These are phyloP conservation scores for Collybia sordida DNA, from an alignment of 768 basidiomycete species.

Conservation along the genomic window DNA sequence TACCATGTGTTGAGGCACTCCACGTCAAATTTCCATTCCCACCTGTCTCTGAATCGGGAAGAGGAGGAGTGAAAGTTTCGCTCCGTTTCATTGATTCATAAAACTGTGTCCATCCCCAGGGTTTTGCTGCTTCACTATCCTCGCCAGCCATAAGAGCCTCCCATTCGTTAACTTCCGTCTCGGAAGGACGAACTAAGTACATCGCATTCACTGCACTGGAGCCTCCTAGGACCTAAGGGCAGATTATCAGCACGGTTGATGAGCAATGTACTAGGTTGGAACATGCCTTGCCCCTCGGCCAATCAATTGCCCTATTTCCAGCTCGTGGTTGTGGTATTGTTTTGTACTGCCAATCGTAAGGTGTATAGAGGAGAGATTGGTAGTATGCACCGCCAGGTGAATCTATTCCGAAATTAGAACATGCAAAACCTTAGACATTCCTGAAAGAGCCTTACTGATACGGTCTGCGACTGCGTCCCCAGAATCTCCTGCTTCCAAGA, in stretches of 20 bases:
- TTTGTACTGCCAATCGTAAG: slow-evolving; percentile 57
- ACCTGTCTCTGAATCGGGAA: slow-evolving; percentile 27
- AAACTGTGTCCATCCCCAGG: slow-evolving; percentile 45
- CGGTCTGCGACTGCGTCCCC: slow-evolving; percentile 20
- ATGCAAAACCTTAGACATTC: background rate
- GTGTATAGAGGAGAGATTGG: slow-evolving; percentile 41
- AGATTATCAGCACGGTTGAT: background rate
- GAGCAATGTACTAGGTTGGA: background rate
- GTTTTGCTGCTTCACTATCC: slow-evolving; percentile 20
- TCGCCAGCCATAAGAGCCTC: slow-evolving; percentile 30
- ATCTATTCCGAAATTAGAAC: slow-evolving; percentile 29
- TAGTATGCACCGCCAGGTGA: slow-evolving; percentile 53
- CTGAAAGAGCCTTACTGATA: slow-evolving; percentile 22
- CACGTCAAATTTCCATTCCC: slow-evolving; percentile 37
- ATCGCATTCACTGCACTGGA: slow-evolving; percentile 70
- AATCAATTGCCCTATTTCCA: slow-evolving; percentile 40
- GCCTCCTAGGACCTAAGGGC: slow-evolving; percentile 57
- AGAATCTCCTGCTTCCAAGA: slow-evolving; percentile 36
- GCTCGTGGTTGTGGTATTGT: slow-evolving; percentile 47
- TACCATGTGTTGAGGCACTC: slow-evolving; percentile 42
- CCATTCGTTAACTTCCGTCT: slow-evolving; percentile 45
- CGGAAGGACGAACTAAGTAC: slow-evolving; percentile 58
- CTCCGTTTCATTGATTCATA: slow-evolving; percentile 43
- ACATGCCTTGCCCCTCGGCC: slow-evolving; percentile 62
- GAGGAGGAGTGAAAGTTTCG: slow-evolving; percentile 54